Evolutionary conservation across 495 filamentous ascomycete species (phyloP).

Genomic region (Cenococcum geophilum): DNA sequence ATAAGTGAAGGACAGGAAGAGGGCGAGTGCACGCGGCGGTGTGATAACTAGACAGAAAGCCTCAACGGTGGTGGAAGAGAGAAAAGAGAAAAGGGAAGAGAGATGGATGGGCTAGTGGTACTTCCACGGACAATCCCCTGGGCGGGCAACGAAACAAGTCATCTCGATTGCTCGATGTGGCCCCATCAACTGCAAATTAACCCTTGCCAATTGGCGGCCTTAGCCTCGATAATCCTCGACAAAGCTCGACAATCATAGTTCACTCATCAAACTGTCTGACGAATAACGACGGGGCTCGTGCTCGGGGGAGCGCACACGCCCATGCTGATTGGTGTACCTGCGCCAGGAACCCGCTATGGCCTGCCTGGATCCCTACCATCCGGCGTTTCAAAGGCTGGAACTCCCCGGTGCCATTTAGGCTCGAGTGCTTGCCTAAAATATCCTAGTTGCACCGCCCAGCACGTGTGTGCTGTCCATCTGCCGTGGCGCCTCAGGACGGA

Average conservation of each 20-base stretch:
- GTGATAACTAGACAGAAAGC: neutral
- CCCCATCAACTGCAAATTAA: neutral
- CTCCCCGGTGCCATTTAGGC: neutral
- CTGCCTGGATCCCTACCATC: neutral
- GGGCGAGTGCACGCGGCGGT: neutral
- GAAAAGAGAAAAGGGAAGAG: slow-evolving; percentile 16
- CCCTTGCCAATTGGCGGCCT: neutral
- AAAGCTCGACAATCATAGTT: neutral
- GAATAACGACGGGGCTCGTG: neutral
- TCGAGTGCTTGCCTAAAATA: neutral
- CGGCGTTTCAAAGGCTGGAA: neutral
- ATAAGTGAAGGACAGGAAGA: slow-evolving; percentile 4
- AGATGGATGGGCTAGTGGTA: neutral
- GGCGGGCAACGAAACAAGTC: slow-evolving; percentile 1
- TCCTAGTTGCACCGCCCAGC: neutral
- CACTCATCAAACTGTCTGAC: neutral
- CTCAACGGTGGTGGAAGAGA: neutral
- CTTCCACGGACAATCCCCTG: slow-evolving; percentile 1
- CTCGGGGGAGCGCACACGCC: neutral
- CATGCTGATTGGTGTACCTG: slow-evolving; percentile 1
- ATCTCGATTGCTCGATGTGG: neutral
- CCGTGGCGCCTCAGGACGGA: neutral
- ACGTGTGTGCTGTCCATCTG: slow-evolving; percentile 5
- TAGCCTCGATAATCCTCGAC: neutral
- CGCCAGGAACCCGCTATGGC: slow-evolving; percentile 1